phyloP scores from a whole-genome alignment of 2,329 filamentous ascomycete genomes.

The Knufia petricola region DNA sequence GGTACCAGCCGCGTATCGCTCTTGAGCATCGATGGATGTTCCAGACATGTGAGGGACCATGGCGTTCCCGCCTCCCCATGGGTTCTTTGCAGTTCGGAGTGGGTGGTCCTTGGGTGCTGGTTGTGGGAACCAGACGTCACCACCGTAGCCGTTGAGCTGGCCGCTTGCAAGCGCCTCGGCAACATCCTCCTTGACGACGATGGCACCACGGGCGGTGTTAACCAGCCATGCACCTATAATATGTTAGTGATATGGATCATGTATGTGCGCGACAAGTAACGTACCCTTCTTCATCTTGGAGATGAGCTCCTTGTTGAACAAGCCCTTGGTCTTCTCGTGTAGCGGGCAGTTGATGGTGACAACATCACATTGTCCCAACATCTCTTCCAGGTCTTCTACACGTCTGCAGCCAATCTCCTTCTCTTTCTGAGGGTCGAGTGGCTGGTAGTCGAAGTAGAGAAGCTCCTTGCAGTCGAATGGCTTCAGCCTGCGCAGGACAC shows the following conservation, averaged over 20 bases:
- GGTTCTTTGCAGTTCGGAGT: slow-evolving; percentile 85
- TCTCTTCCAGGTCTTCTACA: slow-evolving; percentile 81
- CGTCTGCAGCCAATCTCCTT: slow-evolving; percentile 91
- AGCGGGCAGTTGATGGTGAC: slow-evolving; percentile 99
- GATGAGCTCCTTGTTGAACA: slow-evolving; percentile 98
- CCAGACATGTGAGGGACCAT: slow-evolving; percentile 99
- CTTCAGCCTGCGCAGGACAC: slow-evolving; percentile 90
- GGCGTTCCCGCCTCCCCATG: slow-evolving; percentile 93
- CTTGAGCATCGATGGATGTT: slow-evolving; percentile 95
- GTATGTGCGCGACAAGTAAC: slow-evolving; percentile 20
- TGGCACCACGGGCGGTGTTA: slow-evolving; percentile 97
- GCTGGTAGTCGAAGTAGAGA: slow-evolving; percentile 99
- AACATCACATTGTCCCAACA: slow-evolving; percentile 87
- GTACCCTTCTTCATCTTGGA: slow-evolving; percentile 95
- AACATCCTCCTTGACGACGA: slow-evolving; percentile 98
- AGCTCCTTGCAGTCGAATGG: slow-evolving; percentile 99
- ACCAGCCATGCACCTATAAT: slow-evolving; percentile 75
- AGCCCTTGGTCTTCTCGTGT: slow-evolving; percentile 90
- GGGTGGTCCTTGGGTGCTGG: slow-evolving; percentile 88
- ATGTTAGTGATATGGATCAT: neutral
- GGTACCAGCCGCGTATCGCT: slow-evolving; percentile 76
- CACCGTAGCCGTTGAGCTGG: slow-evolving; percentile 50
- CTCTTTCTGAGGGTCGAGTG: slow-evolving; percentile 73
- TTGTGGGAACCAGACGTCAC: slow-evolving; percentile 80
- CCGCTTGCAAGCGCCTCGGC: slow-evolving; percentile 85